A percentile compares a stretch with the other conserved stretches of the same genome.
These are phyloP conservation scores for Elaeis oleifera DNA, from an alignment of 202 grass and related monocot species.

Conservation along the genomic window DNA sequence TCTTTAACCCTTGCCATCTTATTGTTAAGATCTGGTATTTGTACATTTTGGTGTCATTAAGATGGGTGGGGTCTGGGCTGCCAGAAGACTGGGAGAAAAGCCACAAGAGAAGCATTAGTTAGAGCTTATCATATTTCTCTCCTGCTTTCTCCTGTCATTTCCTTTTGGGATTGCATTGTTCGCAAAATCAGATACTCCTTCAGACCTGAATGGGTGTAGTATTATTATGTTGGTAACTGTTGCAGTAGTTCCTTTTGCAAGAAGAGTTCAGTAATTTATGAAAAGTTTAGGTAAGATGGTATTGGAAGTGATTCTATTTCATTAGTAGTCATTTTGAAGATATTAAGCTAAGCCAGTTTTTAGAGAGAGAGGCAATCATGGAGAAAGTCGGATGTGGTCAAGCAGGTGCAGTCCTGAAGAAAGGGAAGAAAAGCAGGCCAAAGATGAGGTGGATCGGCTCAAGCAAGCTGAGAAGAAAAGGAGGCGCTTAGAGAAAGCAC, in stretches of 20 bases:
- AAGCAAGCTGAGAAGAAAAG: constrained; percentile 98
- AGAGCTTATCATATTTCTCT: constrained; percentile 44
- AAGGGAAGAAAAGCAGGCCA: constrained; percentile 85
- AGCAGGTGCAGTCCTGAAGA: constrained; percentile 44
- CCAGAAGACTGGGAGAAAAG: constrained; percentile 19
- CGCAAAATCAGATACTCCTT: constrained; percentile 95
- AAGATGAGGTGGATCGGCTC: constrained; percentile 66
- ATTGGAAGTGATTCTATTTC: neutral
- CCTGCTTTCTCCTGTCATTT: constrained; percentile 64
- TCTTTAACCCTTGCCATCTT: constrained; percentile 13
- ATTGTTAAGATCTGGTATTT: constrained; percentile 3
- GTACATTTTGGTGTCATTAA: constrained; percentile 36
- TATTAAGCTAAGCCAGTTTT: constrained; percentile 29
- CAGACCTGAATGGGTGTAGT: constrained; percentile 92
- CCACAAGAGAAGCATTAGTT: constrained; percentile 47
- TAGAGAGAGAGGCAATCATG: constrained; percentile 31
- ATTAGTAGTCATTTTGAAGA: constrained; percentile 9
- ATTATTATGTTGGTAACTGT: constrained; percentile 9
- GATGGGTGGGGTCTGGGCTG: constrained; percentile 11
- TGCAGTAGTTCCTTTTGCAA: constrained; percentile 22
- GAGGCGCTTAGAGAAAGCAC: constrained; percentile 79
- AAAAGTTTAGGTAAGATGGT: neutral
- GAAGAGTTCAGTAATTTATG: constrained; percentile 13
- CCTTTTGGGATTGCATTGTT: constrained; percentile 91
- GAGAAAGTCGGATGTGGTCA: constrained; percentile 43